Conservation (phyloP, 1,139 yeast genomes). For the Wickerhamomyces sp. region DNA sequence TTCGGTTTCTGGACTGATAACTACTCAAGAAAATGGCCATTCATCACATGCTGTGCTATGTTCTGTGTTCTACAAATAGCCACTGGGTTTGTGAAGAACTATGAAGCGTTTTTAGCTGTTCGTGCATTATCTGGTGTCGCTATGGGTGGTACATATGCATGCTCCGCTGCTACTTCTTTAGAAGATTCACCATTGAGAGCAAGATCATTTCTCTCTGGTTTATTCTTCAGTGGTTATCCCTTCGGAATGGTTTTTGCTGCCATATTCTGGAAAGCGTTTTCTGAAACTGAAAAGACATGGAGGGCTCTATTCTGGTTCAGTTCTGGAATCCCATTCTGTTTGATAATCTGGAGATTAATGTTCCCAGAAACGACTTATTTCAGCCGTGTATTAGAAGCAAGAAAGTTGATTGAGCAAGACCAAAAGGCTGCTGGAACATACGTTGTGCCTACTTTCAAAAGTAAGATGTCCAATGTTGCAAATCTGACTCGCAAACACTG, state of each 20-base stretch:
- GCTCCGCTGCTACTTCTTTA: slow-evolving; percentile 43
- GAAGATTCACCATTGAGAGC: slow-evolving; percentile 43
- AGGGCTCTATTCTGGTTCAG: slow-evolving; percentile 53
- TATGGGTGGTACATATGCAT: slow-evolving; percentile 50
- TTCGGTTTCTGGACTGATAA: slow-evolving; percentile 51
- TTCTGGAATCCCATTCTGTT: slow-evolving; percentile 41
- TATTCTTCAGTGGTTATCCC: slow-evolving; percentile 42
- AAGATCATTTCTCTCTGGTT: slow-evolving; percentile 41
- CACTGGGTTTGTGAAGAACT: slow-evolving; percentile 49
- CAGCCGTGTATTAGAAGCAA: slow-evolving; percentile 24
- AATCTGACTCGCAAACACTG: slow-evolving; percentile 22
- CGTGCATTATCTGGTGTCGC: slow-evolving; percentile 46
- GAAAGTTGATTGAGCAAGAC: slow-evolving; percentile 29
- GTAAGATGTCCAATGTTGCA: slow-evolving; percentile 11
- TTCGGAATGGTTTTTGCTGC: slow-evolving; percentile 42
- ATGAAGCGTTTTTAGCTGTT: slow-evolving; percentile 46
- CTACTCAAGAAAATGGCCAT: slow-evolving; percentile 54
- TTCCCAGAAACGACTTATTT: slow-evolving; percentile 37
- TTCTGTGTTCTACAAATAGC: slow-evolving; percentile 48
- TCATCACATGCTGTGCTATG: slow-evolving; percentile 37
- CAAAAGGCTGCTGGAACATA: slow-evolving; percentile 32
- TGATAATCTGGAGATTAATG: slow-evolving; percentile 38
- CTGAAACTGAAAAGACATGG: slow-evolving; percentile 36
- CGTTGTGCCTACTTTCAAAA: slow-evolving; percentile 15
- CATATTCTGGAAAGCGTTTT: slow-evolving; percentile 39